Evolutionary conservation across 805 yeast genomes (phyloP), one percentile per base, ranked within the genome.

Genomic region (Zygosaccharomyces lentus): DNA sequence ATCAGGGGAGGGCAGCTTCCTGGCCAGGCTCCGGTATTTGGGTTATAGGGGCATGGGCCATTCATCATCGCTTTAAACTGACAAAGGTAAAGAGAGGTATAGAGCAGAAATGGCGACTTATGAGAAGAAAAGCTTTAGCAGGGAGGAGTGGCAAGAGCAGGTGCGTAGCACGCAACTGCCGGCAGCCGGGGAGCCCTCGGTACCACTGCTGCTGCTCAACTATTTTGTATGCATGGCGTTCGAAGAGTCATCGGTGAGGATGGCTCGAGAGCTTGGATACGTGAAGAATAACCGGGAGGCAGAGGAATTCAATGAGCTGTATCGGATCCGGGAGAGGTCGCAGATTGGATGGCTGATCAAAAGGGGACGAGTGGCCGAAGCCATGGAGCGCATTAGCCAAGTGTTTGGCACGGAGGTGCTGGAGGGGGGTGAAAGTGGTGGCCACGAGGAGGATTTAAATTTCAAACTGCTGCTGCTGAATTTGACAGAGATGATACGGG

Each of bases 141-240:
- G 47, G 41, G 61, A 61, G 7, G 63, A 61, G 41, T 62, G 66
- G 66, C 47, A 47, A 21, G 57, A 57, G n/a, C 51, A 49, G 36
- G 60, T 62, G 16, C 46, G 47, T 17, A 52, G 52, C 10, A 50
- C 53, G 24, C 37, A 50, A 30, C 42, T 51, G 15, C 54, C 56
- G n/a, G 37, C 38, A 24, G 24, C 44, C 9, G 45, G 49, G 9
- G 54, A 78, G 76, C 65, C 69, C 8, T 46, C 59, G 6, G 48
- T 62, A 15, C 58, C 64, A 4, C 50, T 69, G 39, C 61, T 87
- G 47, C 73, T 88, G 9, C 71, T 87, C 61, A 82, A 85, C 67
- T 87, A 84, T 64, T 75, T 88, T 50, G 77, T 88, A 10, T 78
- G 80, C 42, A 90, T 87, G 66, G 95, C 93, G 0, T 83, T 84